Evolutionary conservation across 1,284 basidiomycete species (phyloP).

Genomic region (Porogramme epimiltina): DNA sequence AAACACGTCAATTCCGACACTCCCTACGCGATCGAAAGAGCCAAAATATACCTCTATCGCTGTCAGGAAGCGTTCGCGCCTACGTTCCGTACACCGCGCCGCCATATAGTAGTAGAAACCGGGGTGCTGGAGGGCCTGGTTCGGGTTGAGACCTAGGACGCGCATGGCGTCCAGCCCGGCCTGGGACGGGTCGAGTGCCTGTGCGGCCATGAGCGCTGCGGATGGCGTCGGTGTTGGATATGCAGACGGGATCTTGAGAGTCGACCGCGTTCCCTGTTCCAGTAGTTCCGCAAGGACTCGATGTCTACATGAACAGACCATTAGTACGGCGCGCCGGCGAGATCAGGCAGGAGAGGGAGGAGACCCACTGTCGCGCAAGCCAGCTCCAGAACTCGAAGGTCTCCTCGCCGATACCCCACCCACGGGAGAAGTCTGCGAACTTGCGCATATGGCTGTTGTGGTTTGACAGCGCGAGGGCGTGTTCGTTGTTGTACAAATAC

Average conservation of each 20-base stretch:
- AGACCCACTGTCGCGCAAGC: conserved; percentile 87
- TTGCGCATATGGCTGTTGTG: conserved; percentile 83
- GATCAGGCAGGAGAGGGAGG: conserved; percentile 1
- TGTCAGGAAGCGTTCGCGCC: conserved; percentile 67
- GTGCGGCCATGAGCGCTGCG: conserved; percentile 30
- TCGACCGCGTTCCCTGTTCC: conserved; percentile 75
- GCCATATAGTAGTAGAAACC: conserved; percentile 92
- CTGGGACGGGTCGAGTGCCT: conserved; percentile 34
- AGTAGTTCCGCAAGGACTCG: conserved; percentile 87
- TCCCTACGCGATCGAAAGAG: background rate
- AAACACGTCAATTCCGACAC: background rate
- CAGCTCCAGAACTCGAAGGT: conserved; percentile 98
- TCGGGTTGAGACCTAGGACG: conserved; percentile 67
- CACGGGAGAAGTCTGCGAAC: conserved; percentile 86
- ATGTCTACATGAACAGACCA: conserved; percentile 53
- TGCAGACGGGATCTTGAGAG: conserved; percentile 67
- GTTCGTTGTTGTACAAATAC: conserved; percentile 86
- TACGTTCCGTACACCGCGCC: conserved; percentile 78
- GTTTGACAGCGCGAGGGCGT: conserved; percentile 75
- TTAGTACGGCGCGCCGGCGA: background rate
- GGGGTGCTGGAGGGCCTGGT: conserved; percentile 80
- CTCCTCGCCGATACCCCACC: conserved; percentile 97
- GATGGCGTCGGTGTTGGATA: conserved; percentile 29
- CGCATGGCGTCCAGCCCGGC: conserved; percentile 55
- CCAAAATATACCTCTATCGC: conserved; percentile 62